Evolutionary conservation across 352 stramenopile species (phyloP).

Genomic region (Aphanomyces stellatus): DNA sequence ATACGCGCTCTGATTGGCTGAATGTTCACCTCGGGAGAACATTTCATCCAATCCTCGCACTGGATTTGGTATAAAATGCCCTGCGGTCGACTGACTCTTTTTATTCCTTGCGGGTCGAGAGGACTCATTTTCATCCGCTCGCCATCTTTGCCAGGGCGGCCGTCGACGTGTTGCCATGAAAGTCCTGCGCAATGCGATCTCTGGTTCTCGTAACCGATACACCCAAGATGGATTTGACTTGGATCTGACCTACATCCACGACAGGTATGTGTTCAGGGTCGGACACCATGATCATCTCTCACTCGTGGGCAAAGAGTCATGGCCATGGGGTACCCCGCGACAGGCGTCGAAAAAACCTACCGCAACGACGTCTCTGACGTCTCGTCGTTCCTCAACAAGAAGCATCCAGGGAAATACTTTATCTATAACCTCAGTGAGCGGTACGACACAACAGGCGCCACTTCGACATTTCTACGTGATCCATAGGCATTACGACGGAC

Average conservation of each 20-base stretch:
- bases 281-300: not conserved
- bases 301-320: too few species aligned
- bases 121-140: too few species aligned
- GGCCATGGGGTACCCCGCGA: conserved; percentile 75
- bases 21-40: not conserved
- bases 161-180: conserved; percentile 39
- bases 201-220: conserved; percentile 74
- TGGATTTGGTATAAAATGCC: not conserved
- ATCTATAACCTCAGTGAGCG: conserved; percentile 82
- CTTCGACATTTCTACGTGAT: not conserved
- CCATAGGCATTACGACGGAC: conserved; percentile 52
- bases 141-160: too few species aligned
- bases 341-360: conserved; percentile 77
- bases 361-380: conserved; percentile 77
- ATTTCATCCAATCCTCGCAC: not conserved
- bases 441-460: conserved; percentile 19
- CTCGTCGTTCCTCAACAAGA: conserved; percentile 47
- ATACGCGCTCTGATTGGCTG: not conserved
- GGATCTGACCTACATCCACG: conserved; percentile 74
- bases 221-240: conserved; percentile 76
- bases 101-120: too few species aligned
- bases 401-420: conserved; percentile 53
- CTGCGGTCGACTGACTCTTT: not conserved
- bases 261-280: not conserved
- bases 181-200: conserved; percentile 62